Conservation (phyloP, 2,329 filamentous ascomycete species). For the Fusarium nurragi region DNA sequence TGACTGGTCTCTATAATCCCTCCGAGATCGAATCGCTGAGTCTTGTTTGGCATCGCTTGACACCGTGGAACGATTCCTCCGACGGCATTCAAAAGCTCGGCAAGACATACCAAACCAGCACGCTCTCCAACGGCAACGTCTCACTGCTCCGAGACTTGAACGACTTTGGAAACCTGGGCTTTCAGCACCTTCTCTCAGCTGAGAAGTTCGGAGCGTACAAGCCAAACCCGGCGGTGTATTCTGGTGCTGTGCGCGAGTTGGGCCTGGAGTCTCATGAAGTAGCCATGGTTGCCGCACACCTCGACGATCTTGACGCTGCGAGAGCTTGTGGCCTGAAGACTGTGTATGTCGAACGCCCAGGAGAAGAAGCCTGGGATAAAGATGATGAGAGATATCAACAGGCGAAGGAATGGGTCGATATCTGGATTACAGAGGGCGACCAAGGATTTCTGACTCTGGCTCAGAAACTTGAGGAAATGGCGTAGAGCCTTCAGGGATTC, state of each 20-base stretch:
- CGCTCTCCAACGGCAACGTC: slow-evolving; percentile 79
- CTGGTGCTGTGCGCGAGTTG: slow-evolving; percentile 70
- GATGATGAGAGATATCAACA: slow-evolving; percentile 62
- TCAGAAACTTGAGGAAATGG: slow-evolving; percentile 39
- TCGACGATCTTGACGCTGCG: slow-evolving; percentile 74
- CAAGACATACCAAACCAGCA: slow-evolving; percentile 66
- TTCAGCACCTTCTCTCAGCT: slow-evolving; percentile 69
- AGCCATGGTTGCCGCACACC: slow-evolving; percentile 81
- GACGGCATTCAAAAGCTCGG: slow-evolving; percentile 63
- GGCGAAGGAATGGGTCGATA: slow-evolving; percentile 56
- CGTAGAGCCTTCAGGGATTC: not conserved
- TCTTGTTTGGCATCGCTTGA: slow-evolving; percentile 76
- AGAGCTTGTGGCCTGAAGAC: slow-evolving; percentile 71
- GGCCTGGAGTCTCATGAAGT: slow-evolving; percentile 68
- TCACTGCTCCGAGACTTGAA: slow-evolving; percentile 73
- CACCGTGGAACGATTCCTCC: slow-evolving; percentile 73
- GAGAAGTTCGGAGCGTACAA: slow-evolving; percentile 81
- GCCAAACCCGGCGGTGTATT: slow-evolving; percentile 73
- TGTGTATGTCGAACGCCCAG: slow-evolving; percentile 75
- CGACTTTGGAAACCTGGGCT: slow-evolving; percentile 66
- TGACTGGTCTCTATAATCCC: slow-evolving; percentile 69
- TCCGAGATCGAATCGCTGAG: slow-evolving; percentile 71
- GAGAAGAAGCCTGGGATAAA: slow-evolving; percentile 70
- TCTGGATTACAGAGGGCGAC: slow-evolving; percentile 50
- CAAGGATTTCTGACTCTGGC: slow-evolving; percentile 48